These are phyloP conservation scores for Penicillium silybi DNA, from an alignment of 495 filamentous ascomycete genomes.

Conservation along the genomic window DNA sequence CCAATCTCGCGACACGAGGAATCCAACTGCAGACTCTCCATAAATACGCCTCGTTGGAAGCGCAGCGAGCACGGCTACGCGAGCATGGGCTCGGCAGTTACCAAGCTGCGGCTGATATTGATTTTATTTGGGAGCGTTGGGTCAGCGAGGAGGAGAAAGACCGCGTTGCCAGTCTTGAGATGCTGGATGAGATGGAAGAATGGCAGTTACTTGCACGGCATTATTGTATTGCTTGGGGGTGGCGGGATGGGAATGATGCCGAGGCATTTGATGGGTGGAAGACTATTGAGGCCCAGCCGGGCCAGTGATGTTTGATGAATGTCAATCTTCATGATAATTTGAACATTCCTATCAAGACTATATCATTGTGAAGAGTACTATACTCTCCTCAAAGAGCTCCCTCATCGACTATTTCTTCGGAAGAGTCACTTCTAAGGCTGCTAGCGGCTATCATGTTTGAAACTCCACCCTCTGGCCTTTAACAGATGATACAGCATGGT, in stretches of 20 bases:
- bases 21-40: constrained; percentile 81
- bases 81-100: constrained; percentile 56
- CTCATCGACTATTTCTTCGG: no score
- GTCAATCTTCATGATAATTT: not conserved
- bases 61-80: constrained; percentile 62
- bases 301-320: constrained; percentile 7
- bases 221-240: constrained; percentile 88
- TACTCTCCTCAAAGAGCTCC: no score
- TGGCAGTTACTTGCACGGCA: constrained; percentile 84
- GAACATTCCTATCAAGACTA: not conserved
- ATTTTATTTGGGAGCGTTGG: constrained; percentile 74
- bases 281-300: constrained; percentile 24
- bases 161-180: constrained; percentile 72
- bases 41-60: constrained; percentile 58
- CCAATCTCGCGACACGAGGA: constrained; percentile 79
- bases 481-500: no score
- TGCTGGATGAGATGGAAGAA: constrained; percentile 94
- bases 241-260: constrained; percentile 46
- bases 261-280: constrained; percentile 40
- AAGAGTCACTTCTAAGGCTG: no score
- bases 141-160: constrained; percentile 69
- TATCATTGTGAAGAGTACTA: no score
- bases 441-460: no score
- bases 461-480: no score
- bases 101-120: constrained; percentile 61